phyloP scores from a whole-genome alignment of 225 moss, liverwort and hornwort species.

The Marchantia paleacea region DNA sequence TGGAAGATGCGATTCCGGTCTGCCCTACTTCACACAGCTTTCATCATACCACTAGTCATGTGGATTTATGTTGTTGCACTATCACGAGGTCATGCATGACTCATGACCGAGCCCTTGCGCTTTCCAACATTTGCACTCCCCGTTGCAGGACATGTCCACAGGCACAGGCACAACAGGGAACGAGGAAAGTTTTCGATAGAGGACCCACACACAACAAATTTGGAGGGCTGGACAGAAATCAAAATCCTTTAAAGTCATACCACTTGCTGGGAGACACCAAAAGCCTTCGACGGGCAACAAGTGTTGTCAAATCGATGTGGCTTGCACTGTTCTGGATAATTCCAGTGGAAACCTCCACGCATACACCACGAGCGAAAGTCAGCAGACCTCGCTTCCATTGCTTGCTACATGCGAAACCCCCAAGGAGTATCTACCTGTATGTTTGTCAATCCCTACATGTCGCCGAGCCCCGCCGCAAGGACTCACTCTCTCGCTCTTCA shows the following conservation, averaged over 20 bases:
- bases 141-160: background rate
- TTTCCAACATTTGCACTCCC: too few relatives aligned
- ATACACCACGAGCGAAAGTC: background rate
- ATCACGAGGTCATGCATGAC: too few relatives aligned
- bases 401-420: background rate
- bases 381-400: background rate
- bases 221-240: background rate
- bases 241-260: background rate
- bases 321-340: background rate
- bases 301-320: background rate
- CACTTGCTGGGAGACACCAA: too few relatives aligned
- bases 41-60: background rate
- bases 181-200: background rate
- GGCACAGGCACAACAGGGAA: too few relatives aligned
- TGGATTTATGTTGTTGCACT: background rate
- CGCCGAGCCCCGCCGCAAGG: background rate
- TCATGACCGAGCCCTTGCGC: too few relatives aligned
- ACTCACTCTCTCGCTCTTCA: background rate
- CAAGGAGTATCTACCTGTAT: background rate
- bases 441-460: background rate
- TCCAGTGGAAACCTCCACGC: too few relatives aligned
- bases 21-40: too few relatives aligned
- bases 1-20: constrained; percentile 4
- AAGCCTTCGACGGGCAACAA: too few relatives aligned
- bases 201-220: background rate